Evolutionary conservation across 257 asterid species (phyloP).

Genomic region (Nicotiana otophora): DNA sequence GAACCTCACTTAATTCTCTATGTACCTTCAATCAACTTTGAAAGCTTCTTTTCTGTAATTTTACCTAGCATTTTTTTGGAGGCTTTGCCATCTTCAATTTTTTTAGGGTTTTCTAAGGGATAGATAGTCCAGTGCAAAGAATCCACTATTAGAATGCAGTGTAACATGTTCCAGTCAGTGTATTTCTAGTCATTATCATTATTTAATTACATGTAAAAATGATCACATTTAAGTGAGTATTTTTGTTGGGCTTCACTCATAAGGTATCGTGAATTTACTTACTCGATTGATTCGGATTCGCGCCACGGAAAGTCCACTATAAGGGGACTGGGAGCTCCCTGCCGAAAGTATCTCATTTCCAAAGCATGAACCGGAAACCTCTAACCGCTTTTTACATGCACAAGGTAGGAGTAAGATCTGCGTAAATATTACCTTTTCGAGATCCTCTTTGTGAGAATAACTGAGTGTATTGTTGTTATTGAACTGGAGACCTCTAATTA

Average conservation of each 20-base stretch:
- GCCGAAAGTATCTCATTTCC: too few relatives aligned
- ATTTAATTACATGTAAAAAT: neutral
- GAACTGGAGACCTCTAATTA: neutral
- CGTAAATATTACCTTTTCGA: fast-evolving
- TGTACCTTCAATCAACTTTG: neutral
- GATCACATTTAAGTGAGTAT: neutral
- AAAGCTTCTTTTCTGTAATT: neutral
- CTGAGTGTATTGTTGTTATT: too few relatives aligned
- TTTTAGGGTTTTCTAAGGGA: neutral
- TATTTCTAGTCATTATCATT: neutral
- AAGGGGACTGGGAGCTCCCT: neutral
- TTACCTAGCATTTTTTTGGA: neutral
- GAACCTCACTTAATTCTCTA: neutral
- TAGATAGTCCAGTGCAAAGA: neutral
- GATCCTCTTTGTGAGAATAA: too few relatives aligned
- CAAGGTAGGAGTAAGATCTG: fast-evolving
- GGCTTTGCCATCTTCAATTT: neutral
- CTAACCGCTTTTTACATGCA: too few relatives aligned
- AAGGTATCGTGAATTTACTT: neutral
- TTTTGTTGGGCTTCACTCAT: neutral
- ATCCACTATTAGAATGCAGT: neutral
- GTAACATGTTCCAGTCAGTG: neutral
- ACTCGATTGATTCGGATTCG: neutral
- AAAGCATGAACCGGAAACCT: too few relatives aligned
- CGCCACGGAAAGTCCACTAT: neutral